These are phyloP conservation scores for Podila minutissima DNA, from an alignment of 192 early-diverging fungal species.

Conservation along the genomic window DNA sequence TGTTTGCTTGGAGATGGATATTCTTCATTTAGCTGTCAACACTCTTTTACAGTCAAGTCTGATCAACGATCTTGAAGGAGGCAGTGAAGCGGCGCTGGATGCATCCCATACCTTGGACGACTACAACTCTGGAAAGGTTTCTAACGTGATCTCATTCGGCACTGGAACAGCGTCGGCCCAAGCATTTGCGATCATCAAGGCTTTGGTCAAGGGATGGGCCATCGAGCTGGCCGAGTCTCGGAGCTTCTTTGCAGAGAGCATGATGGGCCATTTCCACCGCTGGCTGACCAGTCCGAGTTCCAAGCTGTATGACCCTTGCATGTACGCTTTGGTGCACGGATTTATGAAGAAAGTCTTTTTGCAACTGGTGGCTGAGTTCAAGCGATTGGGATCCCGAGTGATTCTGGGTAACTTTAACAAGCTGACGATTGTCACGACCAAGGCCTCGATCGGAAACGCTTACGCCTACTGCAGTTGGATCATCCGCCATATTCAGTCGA, in stretches of 20 bases:
- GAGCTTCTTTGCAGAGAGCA: conserved; percentile 74
- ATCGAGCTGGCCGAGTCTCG: conserved; percentile 69
- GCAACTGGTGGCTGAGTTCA: conserved; percentile 85
- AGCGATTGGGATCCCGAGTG: conserved; percentile 77
- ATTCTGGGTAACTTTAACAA: conserved; percentile 86
- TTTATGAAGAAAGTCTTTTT: conserved; percentile 93
- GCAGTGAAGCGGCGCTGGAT: conserved; percentile 51
- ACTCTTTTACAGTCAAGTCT: conserved; percentile 80
- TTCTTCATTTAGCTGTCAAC: conserved; percentile 85
- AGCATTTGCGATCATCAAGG: conserved; percentile 80
- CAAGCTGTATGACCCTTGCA: conserved; percentile 84
- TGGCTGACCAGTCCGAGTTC: conserved; percentile 86
- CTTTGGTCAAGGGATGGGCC: conserved; percentile 84
- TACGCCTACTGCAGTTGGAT: conserved; percentile 81
- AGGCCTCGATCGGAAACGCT: conserved; percentile 77
- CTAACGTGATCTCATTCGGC: conserved; percentile 49
- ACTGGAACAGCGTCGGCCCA: conserved; percentile 56
- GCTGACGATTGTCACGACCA: conserved; percentile 83
- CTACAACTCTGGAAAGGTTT: conserved; percentile 59
- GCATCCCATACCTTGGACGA: conserved; percentile 70
- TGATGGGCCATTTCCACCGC: conserved; percentile 87
- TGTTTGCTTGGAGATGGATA: conserved; percentile 87
- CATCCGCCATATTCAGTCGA: conserved; percentile 70
- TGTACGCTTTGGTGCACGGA: conserved; percentile 80
- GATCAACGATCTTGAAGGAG: conserved; percentile 83